Base-by-base conservation (phyloP, 208 protist species). In the Crithidia thermophila region DNA sequence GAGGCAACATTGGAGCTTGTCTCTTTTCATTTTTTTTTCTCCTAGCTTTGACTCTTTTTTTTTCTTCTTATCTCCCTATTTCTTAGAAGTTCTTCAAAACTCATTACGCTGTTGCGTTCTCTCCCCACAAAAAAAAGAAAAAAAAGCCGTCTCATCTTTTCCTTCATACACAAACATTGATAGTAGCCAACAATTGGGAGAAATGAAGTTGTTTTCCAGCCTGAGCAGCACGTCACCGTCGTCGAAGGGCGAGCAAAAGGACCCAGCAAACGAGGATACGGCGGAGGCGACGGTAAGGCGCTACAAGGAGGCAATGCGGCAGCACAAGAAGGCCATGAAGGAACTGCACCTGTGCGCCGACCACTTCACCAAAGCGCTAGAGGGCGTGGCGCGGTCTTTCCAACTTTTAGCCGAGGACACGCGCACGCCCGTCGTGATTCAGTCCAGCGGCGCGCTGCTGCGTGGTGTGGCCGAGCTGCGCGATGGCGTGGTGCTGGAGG, bases 271-370 rank as follows among this genome's bases (percentile, higher is more conserved):
- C 4, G 46, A 39, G 18, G 28, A 9, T 6, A 33, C 25, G 1
- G 43, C 46, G 5, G 65, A 67, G 18, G 58, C 52, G 7, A 27
- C 59, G 1, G 33, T 70, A 21, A 63, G 56, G 18, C 16, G 43
- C 1, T 84, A 56, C 52, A 67, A 66, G 31, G 69, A 69, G 20
- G 74, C 79, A 5, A 43, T 75, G 47, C 65, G 51, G 30, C 30
- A 37, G 7, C 74, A 84, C 51, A 52, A 67, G 18, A 67, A 61
- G 42, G 79, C 79, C 0, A 21, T 80, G 39, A 70, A 70, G 42
- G 66, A 80, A 33, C 79, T 80, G 23, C 34, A 34, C 13, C 16
- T 1, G 2, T 66, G 49, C 34, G 55, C 72, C 6, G 49, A 55
- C 9, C 27, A 50, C 16, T 78, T 73, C 58, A 61, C 49, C 14